Conservation (phyloP, 768 basidiomycete species). For the Punctularia strigosozonata region DNA sequence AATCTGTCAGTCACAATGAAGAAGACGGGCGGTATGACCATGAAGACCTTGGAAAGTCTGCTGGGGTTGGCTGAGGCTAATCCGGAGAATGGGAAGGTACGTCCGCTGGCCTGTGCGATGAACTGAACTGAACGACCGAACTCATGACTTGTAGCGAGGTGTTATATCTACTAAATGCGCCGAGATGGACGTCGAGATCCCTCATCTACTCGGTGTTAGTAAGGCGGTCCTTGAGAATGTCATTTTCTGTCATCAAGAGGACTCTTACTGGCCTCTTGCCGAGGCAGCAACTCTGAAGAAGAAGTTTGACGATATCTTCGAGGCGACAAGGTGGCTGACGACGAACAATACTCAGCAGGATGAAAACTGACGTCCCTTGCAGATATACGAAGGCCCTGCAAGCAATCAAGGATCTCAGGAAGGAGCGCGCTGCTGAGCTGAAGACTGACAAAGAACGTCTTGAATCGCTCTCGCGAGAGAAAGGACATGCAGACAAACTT, state of each 20-base stretch:
- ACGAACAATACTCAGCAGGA: no score
- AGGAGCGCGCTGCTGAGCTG: constrained; percentile 81
- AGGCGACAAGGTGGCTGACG: constrained; percentile 65
- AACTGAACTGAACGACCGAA: neutral
- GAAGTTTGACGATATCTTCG: constrained; percentile 99
- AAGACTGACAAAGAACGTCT: constrained; percentile 90
- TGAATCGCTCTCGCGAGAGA: constrained; percentile 66
- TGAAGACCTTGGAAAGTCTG: constrained; percentile 96
- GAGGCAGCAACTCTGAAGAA: constrained; percentile 90
- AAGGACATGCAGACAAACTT: constrained; percentile 78
- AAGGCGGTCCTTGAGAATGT: constrained; percentile 99
- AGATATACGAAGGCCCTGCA: constrained; percentile 97
- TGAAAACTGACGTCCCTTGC: neutral
- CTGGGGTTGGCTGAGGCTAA: constrained; percentile 61
- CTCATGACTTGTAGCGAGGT: constrained; percentile 41
- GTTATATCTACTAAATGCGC: constrained; percentile 96
- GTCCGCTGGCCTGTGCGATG: constrained; percentile 10
- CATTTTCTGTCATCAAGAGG: constrained; percentile 99
- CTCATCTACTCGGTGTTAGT: constrained; percentile 86
- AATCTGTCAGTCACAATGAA: constrained; percentile 89
- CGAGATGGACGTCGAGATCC: constrained; percentile 92
- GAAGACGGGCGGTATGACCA: constrained; percentile 78
- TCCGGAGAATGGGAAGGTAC: constrained; percentile 65
- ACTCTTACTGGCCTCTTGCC: constrained; percentile 94
- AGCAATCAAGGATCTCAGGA: constrained; percentile 79